Base-by-base conservation (phyloP, 805 yeast genomes). In the Cephaloascus albidus region DNA sequence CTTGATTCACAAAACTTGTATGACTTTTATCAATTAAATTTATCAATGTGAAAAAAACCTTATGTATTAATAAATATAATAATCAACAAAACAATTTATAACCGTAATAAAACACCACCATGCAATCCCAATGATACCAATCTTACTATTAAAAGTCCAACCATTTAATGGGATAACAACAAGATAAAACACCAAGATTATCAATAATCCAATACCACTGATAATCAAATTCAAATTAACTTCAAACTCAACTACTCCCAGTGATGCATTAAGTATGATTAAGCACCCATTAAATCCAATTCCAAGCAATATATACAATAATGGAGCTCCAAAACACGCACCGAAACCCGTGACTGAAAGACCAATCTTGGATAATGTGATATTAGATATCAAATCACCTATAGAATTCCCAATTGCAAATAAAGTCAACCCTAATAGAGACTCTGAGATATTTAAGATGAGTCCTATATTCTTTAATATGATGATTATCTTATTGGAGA, bases 281-380 rank as follows among this genome's bases (percentile, higher is more conserved):
- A 61, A 44, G 3, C 57, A 28, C 2, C 75, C 69, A 48, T 72
- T 72, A 12, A 65, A 48, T 0, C 81, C 81, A 17, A 74, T 58
- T 2, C 80, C 81, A 16, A 73, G 51, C 43, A 74, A 52, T 6
- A 71, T 64, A 34, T 70, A 60, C 12, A 74, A 48, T 12, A 74
- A 52, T 0, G 78, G 78, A 1, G 80, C 69, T 1, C 81, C 80
- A 41, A 74, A 59, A 45, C 79, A 73, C 1, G 80, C 67, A 45
- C 69, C 70, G 6, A 74, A 51, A 0, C 78, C 79, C 10, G 65
- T 65, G 6, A 65, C 47, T 5, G 75, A 65, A 10, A 55, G 42
- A 1, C 63, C 65, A 6, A 57, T 38, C 2, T 53, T 53, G 2
- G 64, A 50, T 12, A 74, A 52, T 6, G 78, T 68, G 2, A 63